Conservation (phyloP, 805 yeast species). For the Lipomyces japonicus region DNA sequence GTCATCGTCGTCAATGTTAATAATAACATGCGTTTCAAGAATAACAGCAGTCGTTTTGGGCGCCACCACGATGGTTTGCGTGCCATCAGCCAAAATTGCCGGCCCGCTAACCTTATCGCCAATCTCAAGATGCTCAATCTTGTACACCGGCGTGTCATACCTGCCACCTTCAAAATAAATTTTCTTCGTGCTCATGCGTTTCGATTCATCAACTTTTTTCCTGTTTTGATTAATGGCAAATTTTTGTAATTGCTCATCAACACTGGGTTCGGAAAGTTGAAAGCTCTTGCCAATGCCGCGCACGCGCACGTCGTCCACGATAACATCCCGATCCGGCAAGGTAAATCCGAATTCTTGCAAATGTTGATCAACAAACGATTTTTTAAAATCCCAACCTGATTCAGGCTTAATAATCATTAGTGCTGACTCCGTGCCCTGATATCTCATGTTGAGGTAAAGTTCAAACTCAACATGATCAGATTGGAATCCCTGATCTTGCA, state of each 20-base stretch:
- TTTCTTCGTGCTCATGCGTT: conserved; percentile 38
- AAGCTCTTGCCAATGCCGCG: conserved; percentile 66
- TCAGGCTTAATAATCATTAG: conserved; percentile 53
- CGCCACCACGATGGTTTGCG: conserved; percentile 73
- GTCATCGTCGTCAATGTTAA: conserved; percentile 37
- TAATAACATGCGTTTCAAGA: conserved; percentile 58
- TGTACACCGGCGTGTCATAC: conserved; percentile 51
- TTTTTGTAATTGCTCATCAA: conserved; percentile 50
- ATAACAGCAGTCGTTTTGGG: conserved; percentile 58
- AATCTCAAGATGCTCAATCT: conserved; percentile 49
- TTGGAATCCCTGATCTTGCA: conserved; percentile 53
- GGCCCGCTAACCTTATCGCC: conserved; percentile 66
- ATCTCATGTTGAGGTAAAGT: conserved; percentile 70
- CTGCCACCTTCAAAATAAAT: conserved; percentile 55
- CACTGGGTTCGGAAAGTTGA: conserved; percentile 42
- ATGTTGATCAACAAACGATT: conserved; percentile 54
- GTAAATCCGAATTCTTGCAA: conserved; percentile 70
- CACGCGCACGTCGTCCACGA: conserved; percentile 70
- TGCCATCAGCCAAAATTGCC: conserved; percentile 71
- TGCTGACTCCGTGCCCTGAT: conserved; percentile 85
- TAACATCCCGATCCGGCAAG: conserved; percentile 49
- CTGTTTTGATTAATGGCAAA: no score
- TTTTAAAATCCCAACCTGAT: conserved; percentile 39
- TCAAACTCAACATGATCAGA: conserved; percentile 51
- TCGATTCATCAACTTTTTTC: conserved; percentile 33